Evolutionary conservation across 306 rosid species (phyloP), one percentile per base, ranked within the genome.

Genomic region (Oxytropis ochrocephala): DNA sequence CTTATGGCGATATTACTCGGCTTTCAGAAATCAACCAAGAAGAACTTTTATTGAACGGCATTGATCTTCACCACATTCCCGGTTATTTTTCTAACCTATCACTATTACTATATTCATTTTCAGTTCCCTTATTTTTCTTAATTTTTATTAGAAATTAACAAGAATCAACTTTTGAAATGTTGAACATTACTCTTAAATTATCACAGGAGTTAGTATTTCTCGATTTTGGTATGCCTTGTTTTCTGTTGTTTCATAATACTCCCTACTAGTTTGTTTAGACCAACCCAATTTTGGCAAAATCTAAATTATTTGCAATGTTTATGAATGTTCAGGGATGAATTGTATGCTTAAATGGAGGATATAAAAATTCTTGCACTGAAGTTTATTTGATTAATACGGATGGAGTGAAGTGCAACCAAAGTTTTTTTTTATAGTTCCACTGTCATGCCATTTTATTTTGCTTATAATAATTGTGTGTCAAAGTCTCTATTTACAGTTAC

Each of bases 31-130:
- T 68, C 7, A 84, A 83, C 29, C 98, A 94, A 75, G 97, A 84
- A 78, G 89, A 89, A 7, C 85, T 94, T 42, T 82, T 89, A 1
- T 79, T 81, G 13, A 90, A 92, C 10, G 97, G 98, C 21, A 67
- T 94, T 75, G 86, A 75, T 81, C 85, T 94, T 49, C 49, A 79
- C 2, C 97, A 88, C 76, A 56, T 90, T 66, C 96, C 92, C 13
- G 92, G 98, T 94, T 57, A 0, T 69, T 6, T 69, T 59, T 7
- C 16, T 5, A 12, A 18, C 18, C 11, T 9, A n/a, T 8, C 1
- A 5, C 18, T 48, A 7, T 14, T 14, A 42, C 11, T 42, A 9
- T 11, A 0, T 42, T 42, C 11, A n/a, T 47, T 47, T 47, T 47
- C 8, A 47, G 8, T 6, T 47, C 6, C 13, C 8, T 12, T 14